Percentiles rank a stretch among this genome's conserved stretches.
These are phyloP conservation scores for Aspergillus clavatus DNA, from an alignment of 2,329 filamentous ascomycete genomes.

Conservation along the genomic window DNA sequence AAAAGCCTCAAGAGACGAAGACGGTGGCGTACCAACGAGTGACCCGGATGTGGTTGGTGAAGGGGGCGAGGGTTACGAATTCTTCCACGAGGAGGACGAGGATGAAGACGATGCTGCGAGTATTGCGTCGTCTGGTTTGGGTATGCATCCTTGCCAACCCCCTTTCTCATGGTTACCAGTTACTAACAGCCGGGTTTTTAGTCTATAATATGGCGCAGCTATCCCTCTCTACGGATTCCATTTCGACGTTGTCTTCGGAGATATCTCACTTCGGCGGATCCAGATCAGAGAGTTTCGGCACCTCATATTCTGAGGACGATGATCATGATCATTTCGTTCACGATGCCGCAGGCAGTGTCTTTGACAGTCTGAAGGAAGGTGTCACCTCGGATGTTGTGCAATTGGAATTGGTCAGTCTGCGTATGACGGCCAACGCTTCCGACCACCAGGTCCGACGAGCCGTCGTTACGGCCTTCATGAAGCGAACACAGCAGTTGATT, in stretches of 20 bases:
- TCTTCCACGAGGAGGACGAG: conserved; percentile 63
- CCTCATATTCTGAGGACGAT: conserved; percentile 62
- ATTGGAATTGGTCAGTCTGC: conserved; percentile 88
- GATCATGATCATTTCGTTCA: conserved; percentile 68
- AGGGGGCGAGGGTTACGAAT: conserved; percentile 59
- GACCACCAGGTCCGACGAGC: conserved; percentile 84
- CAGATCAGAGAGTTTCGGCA: conserved; percentile 66
- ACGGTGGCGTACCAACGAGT: conserved; percentile 38
- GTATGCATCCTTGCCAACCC: conserved; percentile 20
- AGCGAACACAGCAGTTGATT: conserved; percentile 68
- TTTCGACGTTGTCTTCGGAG: conserved; percentile 60
- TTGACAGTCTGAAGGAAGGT: conserved; percentile 73
- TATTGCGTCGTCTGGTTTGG: conserved; percentile 46
- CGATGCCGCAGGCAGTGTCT: conserved; percentile 80
- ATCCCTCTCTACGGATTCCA: conserved; percentile 49
- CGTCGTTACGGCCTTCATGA: conserved; percentile 78
- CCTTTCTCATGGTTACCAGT: not conserved
- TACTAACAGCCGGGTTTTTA: conserved; percentile 18
- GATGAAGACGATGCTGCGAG: conserved; percentile 61
- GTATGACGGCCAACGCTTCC: conserved; percentile 84
- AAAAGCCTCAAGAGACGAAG: conserved; percentile 42
- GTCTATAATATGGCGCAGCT: conserved; percentile 50
- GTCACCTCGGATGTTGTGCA: conserved; percentile 77
- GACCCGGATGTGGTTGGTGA: conserved; percentile 54
- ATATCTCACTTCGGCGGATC: conserved; percentile 49